Evolutionary conservation across 306 rosid species (phyloP), one percentile per base, ranked within the genome.

Genomic region (Arachis hypogaea): DNA sequence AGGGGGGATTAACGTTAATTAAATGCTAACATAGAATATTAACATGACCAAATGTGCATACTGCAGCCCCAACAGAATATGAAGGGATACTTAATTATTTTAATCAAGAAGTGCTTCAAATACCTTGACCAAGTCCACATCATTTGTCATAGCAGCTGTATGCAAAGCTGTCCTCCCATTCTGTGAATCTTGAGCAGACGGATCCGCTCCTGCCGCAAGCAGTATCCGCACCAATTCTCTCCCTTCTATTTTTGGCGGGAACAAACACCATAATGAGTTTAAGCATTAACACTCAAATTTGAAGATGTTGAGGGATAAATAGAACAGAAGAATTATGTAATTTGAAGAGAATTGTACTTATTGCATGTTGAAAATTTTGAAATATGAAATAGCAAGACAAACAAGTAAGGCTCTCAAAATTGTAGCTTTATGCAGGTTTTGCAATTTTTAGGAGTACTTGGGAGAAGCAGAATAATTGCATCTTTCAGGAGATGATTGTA

Each of bases 121-220:
- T 64, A 90, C 99, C 96, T 92, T 80, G 59, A 94, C 96, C 89
- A 94, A 77, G 79, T 92, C 96, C 82, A 86, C 88, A 11, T 92
- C 96, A 80, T 89, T 85, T 58, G 92, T 88, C 97, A 94, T 92
- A 40, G 95, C 88, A 78, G 99, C 97, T 11, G 95, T 85, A 82
- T 94, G 99, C 86, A 94, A 83, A 78, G 95, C 95, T 68, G 99
- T 94, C 80, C 97, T 92, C 55, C 96, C 91, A 83, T 94, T 93
- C 82, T 85, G 97, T 46, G 82, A 73, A 84, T 94, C 99, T 74
- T 91, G 96, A 33, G 93, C 90, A 58, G 95, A 82, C 72, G 96
- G 95, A 84, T 94, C 92, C 77, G 99, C 97, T 67, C 96, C 96
- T 50, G 95, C 92, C 46, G 88, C 86, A 73, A 94, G 99, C 86